A percentile compares a stretch with the other conserved stretches of the same genome.
phyloP scores from a whole-genome alignment of 179 eudicot species.

The Gypsophila paniculata region DNA sequence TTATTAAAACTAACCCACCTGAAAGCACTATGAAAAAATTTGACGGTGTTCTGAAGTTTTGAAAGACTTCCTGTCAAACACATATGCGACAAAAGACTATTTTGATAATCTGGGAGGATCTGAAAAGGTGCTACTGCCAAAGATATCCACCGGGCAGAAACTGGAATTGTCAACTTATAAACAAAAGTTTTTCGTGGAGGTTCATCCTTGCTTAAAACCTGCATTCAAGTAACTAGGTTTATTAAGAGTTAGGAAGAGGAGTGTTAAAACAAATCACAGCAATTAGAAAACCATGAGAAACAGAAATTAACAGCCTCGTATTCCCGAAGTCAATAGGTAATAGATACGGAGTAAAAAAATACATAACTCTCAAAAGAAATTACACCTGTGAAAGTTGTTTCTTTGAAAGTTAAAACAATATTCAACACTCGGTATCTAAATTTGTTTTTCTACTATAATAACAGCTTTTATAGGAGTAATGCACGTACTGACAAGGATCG shows the following conservation, averaged over 20 bases:
- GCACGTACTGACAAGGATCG: no score
- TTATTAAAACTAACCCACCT: constrained; percentile 41
- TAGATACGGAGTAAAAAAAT: background rate
- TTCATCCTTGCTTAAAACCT: constrained; percentile 88
- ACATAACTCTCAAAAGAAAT: background rate
- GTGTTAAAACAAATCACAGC: background rate
- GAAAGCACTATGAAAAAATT: constrained; percentile 77
- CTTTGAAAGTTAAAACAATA: background rate
- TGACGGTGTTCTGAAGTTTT: constrained; percentile 64
- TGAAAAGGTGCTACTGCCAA: constrained; percentile 91
- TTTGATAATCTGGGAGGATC: constrained; percentile 69
- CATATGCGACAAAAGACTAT: constrained; percentile 63
- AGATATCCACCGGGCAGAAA: constrained; percentile 82
- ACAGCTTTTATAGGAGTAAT: background rate
- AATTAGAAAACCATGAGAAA: background rate
- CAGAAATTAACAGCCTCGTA: background rate
- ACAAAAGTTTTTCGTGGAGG: constrained; percentile 82
- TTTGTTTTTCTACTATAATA: background rate
- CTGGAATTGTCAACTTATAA: constrained; percentile 71
- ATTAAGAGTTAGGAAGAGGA: background rate
- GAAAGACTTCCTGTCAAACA: constrained; percentile 60
- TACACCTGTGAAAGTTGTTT: background rate
- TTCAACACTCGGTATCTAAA: background rate
- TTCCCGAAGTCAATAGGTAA: background rate
- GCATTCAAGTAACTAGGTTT: constrained; percentile 14